A percentile compares a stretch with the other conserved stretches of the same genome.
phyloP scores from a whole-genome alignment of 805 yeast genomes.

The Danielia oregonensis region DNA sequence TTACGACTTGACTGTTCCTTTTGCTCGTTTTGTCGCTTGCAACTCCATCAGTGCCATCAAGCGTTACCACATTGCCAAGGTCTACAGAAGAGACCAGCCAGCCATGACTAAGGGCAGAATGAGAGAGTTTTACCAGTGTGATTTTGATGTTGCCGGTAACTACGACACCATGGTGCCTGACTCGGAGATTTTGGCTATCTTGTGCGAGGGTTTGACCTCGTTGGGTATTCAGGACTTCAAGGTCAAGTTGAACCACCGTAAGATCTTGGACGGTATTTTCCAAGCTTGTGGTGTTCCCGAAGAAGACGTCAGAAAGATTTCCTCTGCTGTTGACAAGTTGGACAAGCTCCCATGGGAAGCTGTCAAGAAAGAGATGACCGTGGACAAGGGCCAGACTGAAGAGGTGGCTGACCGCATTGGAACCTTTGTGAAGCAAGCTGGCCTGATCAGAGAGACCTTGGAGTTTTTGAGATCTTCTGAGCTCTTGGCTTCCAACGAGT shows the following conservation, averaged over 20 bases:
- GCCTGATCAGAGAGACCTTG: conserved; percentile 64
- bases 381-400: conserved; percentile 84
- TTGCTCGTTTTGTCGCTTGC: conserved; percentile 96
- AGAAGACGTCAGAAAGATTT: conserved; percentile 88
- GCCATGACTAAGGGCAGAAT: conserved; percentile 99
- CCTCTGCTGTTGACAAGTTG: conserved; percentile 94
- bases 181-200: conserved; percentile 77
- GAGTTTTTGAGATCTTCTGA: conserved; percentile 54
- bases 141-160: conserved; percentile 91
- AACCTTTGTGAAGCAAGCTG: conserved; percentile 77
- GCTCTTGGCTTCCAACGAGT: conserved; percentile 55
- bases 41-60: conserved; percentile 86
- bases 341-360: conserved; percentile 96
- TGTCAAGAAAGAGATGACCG: conserved; percentile 88
- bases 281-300: conserved; percentile 91
- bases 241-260: conserved; percentile 91
- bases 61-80: conserved; percentile 96
- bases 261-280: conserved; percentile 93
- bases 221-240: conserved; percentile 88
- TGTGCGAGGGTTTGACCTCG: conserved; percentile 79
- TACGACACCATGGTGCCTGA: conserved; percentile 97
- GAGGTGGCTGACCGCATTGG: conserved; percentile 94
- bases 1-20: conserved; percentile 97
- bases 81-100: conserved; percentile 98
- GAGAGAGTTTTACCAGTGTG: conserved; percentile 99